phyloP scores from a whole-genome alignment of 495 filamentous ascomycete species.

The Penicillium maclennaniae region DNA sequence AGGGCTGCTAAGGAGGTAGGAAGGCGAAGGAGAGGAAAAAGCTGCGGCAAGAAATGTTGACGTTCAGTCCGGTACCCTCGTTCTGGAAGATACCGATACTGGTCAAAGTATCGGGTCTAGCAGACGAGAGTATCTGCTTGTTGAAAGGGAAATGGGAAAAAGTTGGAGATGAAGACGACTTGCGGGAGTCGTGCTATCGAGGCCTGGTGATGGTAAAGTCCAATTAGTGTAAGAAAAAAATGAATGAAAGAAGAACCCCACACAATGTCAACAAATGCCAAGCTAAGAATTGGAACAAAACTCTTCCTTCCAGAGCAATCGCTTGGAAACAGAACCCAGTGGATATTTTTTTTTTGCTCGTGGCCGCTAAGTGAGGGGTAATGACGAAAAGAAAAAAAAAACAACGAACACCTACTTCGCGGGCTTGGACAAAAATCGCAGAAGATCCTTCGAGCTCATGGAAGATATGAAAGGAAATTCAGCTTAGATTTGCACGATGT shows the following conservation, averaged over 20 bases:
- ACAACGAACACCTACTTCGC: constrained; percentile 75
- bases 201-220: constrained; percentile 55
- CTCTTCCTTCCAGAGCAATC: background rate
- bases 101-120: constrained; percentile 82
- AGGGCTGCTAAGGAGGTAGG: constrained; percentile 80
- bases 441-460: constrained; percentile 90
- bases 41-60: constrained; percentile 84
- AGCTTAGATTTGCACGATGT: constrained; percentile 37
- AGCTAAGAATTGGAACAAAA: constrained; percentile 1
- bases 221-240: background rate
- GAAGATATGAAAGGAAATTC: constrained; percentile 45
- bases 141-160: constrained; percentile 18
- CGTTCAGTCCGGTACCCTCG: constrained; percentile 60
- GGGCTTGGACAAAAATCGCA: constrained; percentile 93
- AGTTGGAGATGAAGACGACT: constrained; percentile 9
- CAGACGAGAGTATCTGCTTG: constrained; percentile 79
- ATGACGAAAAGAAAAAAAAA: constrained; percentile 7
- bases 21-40: constrained; percentile 73
- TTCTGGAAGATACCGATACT: constrained; percentile 83
- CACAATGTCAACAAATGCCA: background rate
- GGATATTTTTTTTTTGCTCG: background rate
- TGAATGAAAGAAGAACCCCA: background rate
- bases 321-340: background rate
- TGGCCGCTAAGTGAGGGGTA: constrained; percentile 5
- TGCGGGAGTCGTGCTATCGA: constrained; percentile 69